A percentile compares a stretch with the other conserved stretches of the same genome.
Evolutionary conservation across 164 flowering plant genomes (phyloP).

Genomic region (Vitis vinifera): DNA sequence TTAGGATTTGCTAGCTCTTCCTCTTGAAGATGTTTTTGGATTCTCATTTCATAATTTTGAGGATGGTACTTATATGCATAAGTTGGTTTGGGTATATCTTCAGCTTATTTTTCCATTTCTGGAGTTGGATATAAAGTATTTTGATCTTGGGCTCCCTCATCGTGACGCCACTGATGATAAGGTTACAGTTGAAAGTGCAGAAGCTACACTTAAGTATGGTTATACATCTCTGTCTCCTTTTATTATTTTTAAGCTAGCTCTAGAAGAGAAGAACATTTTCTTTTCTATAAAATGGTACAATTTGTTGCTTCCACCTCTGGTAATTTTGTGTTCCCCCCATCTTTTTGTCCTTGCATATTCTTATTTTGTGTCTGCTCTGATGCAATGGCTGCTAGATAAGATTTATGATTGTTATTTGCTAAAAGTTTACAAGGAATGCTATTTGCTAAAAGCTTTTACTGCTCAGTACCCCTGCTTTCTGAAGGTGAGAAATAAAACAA

Average conservation of each 20-base stretch:
- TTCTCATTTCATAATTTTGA: not conserved
- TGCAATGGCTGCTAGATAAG: not conserved
- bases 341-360: not conserved
- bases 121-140: constrained; percentile 94
- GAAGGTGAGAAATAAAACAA: no score
- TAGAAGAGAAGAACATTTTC: no score
- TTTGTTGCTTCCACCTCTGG: not conserved
- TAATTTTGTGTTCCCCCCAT: not conserved
- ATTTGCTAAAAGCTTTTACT: no score
- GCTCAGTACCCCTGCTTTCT: no score
- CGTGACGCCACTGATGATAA: constrained; percentile 98
- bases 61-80: not conserved
- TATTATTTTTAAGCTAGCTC: not conserved
- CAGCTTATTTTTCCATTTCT: constrained; percentile 93
- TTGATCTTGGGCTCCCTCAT: constrained; percentile 84
- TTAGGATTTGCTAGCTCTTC: not conserved
- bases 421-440: no score
- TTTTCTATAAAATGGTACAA: no score
- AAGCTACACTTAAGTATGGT: constrained; percentile 92
- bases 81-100: constrained; percentile 3
- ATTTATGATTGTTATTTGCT: no score
- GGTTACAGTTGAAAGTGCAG: constrained; percentile 97
- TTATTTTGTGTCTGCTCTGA: not conserved
- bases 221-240: not conserved
- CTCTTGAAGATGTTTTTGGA: not conserved